Evolutionary conservation across 345 rosid genomes (phyloP), one percentile per base, ranked within the genome.

Genomic region (Eucalyptus tenuipes): DNA sequence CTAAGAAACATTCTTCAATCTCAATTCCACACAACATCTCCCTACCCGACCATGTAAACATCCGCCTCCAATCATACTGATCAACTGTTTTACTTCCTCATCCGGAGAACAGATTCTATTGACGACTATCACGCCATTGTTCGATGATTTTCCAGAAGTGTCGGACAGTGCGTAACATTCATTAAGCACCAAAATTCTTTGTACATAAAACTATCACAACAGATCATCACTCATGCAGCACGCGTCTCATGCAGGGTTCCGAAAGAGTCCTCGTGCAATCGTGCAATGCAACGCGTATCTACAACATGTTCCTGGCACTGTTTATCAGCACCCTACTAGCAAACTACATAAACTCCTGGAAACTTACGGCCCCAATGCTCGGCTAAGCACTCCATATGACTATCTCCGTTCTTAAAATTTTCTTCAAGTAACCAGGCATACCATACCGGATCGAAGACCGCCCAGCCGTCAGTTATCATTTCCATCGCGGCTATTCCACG

Each of bases 111-210:
- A 96, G 98, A 91, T 85, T 9, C 86, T 96, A 40, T 86, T 96
- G 89, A 93, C 92, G 92, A 93, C 92, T 68, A 90, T 94, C 87
- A 93, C 94, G 1, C 87, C 92, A 42, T 86, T 95, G 47, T 95
- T 94, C 6, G 99, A 95, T 18, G 95, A 94, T 68, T 94, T 92
- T 92, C 98, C 97, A 15, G 91, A 89, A 24, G 92, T 91, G 6
- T 93, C 97, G 47, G 97, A 94, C 85, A 93, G 96, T 95, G 93
- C 29, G 96, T 64, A 85, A 48, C 31, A 81, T 27, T 85, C 29
- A 49, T 25, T 7, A 50, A 33, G 37, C 27, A n/a, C n/a, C 45
- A 10, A 29, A 25, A 57, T 61, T 24, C 55, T 71, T 81, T 45
- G 71, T 22, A 89, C 84, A 25, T 24, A 45, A n/a, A 17, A 85